Base-by-base conservation (phyloP, 805 yeast genomes). In the Blastobotrys robertii region DNA sequence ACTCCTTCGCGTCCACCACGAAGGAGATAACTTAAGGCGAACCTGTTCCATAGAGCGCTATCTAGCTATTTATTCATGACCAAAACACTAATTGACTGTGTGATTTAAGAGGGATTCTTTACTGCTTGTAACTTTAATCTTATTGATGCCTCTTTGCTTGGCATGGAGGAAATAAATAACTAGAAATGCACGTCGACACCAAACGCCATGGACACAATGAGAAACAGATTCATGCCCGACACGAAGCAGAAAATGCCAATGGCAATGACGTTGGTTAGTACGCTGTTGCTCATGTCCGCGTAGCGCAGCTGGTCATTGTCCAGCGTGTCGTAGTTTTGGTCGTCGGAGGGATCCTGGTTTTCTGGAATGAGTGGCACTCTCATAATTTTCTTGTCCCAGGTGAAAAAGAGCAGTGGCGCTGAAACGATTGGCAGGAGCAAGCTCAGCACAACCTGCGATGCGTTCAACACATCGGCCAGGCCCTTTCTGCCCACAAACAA, bases 321-420 rank as follows among this genome's bases (percentile, higher is more conserved):
- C 14, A n/a, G 13, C 10, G 30, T 30, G 15, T 33, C 30, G 30
- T 35, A 28, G 25, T 35, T 11, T n/a, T 35, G 13, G 14, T 22
- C 38, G 14, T 16, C 38, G 12, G 11, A n/a, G 14, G 9, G 11
- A 13, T 12, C 9, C 16, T 13, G 31, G 10, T 16, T 31, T 22
- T 39, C 31, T 3, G 42, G 16, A 33, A 39, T 10, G 25, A 33
- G 12, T 36, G 56, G 60, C 6, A 64, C 66, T 37, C 74, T 67
- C 92, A 82, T 82, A 46, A 77, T 75, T 40, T 69, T 62, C 53
- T 76, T 77, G 41, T 74, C 74, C 48, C 84, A 76, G 0, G 95
- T 86, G 59, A 86, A 84, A 59, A 77, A 81, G 45, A 86, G 79
- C 55, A 87, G 68, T 15, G 97, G 97, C 0, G 95, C 95, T 34